A percentile compares a stretch with the other conserved stretches of the same genome.
These are phyloP conservation scores for Lomentospora prolificans DNA, from an alignment of 2,329 filamentous ascomycete genomes.

Conservation along the genomic window DNA sequence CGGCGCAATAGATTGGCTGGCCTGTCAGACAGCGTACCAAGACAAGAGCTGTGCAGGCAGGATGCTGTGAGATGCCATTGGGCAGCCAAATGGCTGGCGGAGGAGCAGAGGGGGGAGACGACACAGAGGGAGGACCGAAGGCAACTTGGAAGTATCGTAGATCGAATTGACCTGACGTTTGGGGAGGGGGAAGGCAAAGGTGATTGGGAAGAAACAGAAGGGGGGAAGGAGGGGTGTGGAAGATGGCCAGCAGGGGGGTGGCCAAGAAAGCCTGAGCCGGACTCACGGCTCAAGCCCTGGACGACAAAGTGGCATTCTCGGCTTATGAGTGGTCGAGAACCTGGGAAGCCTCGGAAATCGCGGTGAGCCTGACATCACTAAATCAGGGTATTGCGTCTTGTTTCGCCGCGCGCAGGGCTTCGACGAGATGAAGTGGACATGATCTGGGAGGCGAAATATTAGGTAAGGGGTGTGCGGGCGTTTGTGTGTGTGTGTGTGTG, in stretches of 20 bases:
- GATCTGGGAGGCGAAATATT: too few relatives aligned
- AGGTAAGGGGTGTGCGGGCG: too few relatives aligned
- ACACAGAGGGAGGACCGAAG: too few relatives aligned
- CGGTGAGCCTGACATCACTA: constrained; percentile 7
- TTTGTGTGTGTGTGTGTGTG: too few relatives aligned
- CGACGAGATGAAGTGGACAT: too few relatives aligned
- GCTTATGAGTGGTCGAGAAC: neutral
- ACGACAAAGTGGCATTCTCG: neutral
- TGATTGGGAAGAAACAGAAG: too few relatives aligned
- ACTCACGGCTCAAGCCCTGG: neutral
- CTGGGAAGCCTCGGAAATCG: constrained; percentile 2
- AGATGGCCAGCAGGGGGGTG: too few relatives aligned
- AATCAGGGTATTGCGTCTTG: neutral
- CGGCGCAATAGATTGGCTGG: neutral
- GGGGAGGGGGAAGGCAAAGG: too few relatives aligned
- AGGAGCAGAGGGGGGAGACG: neutral
- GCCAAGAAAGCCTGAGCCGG: neutral
- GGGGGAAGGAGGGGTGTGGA: too few relatives aligned
- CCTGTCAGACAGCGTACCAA: neutral
- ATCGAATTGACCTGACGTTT: too few relatives aligned
- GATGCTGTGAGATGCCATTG: neutral
- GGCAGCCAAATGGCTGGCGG: neutral
- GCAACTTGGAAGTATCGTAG: too few relatives aligned
- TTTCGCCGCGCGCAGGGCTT: neutral
- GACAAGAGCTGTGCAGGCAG: neutral